Evolutionary conservation across 1,284 basidiomycete genomes (phyloP), one percentile per base, ranked within the genome.

Genomic region (Marasmius fiardii): DNA sequence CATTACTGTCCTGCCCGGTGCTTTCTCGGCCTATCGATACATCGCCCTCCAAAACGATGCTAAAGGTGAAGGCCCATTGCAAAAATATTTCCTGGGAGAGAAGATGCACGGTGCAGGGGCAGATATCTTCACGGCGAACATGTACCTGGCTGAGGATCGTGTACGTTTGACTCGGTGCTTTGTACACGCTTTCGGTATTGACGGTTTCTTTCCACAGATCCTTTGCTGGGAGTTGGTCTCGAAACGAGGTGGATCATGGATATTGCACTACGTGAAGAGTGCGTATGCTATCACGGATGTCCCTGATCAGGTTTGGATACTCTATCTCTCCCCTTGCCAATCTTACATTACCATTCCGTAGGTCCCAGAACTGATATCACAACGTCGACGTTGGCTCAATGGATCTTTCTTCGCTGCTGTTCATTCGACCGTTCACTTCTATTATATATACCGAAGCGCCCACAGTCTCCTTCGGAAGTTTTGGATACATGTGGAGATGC

Each of bases 381-480:
- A 97, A 68, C 87, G 95, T 55, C 82, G 95, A 53, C 86, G 95
- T 52, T 97, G 96, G 96, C 80, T 98, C 39, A 99, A 98, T 67
- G 96, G 96, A 4, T 95, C 93, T 5, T 98, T 98, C 82, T 96
- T 96, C 67, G 96, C 95, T 2, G 93, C 92, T 0, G 85, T 95
- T 39, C 93, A 98, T 73, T 88, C 88, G 56, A 90, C 88, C 1
- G 79, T 95, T 58, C 92, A 97, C 69, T 97, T 98, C 71, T 85
- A 92, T 64, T 95, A 96, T 66, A 84, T 98, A 53, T 97, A 97
- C 72, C 84, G 93, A 33, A 93, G 90, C 12, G 88, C 88, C 28
- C 96, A 98, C 71, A 75, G 81, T 0, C 81, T 96, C 66, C 57
- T 89, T 39, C 82, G 95, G 64, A 95, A 98, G 73, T 83, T 93